Conservation (phyloP, 345 rosid genomes). For the Hirschfeldia incana region DNA sequence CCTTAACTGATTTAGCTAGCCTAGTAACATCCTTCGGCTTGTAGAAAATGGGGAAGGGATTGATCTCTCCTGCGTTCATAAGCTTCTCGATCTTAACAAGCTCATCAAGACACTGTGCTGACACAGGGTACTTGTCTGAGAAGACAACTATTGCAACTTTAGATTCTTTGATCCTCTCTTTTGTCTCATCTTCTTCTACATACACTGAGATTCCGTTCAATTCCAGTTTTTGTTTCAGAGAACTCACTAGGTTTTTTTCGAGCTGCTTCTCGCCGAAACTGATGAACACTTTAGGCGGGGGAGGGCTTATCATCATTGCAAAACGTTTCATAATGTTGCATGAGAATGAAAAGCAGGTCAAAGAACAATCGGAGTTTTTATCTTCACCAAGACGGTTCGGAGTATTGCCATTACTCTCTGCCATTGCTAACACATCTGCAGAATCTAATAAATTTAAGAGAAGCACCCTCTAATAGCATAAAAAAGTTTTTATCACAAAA, state of each 20-base stretch:
- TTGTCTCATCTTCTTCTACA: background rate
- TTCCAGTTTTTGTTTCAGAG: background rate
- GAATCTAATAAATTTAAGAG: background rate
- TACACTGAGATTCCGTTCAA: background rate
- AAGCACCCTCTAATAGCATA: too few species aligned
- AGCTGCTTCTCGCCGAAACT: conserved; percentile 13
- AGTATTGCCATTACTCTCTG: conserved; percentile 22
- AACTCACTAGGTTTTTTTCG: background rate
- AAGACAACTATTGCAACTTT: conserved; percentile 9
- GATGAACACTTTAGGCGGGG: conserved; percentile 2
- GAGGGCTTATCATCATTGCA: background rate
- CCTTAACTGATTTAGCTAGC: background rate
- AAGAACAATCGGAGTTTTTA: background rate
- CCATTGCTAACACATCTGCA: background rate
- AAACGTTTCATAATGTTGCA: background rate
- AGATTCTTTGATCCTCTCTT: background rate
- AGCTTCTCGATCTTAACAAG: conserved; percentile 28
- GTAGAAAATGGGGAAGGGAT: conserved; percentile 22
- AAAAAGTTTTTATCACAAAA: too few species aligned
- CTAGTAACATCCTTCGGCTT: background rate
- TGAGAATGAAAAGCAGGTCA: background rate
- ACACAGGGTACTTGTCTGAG: conserved; percentile 10
- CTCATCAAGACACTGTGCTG: conserved; percentile 18
- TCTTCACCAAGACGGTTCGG: background rate
- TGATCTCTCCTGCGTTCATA: conserved; percentile 15